Evolutionary conservation across 2,329 filamentous ascomycete genomes (phyloP), one percentile per base, ranked within the genome.

Genomic region (Fusarium sp.): DNA sequence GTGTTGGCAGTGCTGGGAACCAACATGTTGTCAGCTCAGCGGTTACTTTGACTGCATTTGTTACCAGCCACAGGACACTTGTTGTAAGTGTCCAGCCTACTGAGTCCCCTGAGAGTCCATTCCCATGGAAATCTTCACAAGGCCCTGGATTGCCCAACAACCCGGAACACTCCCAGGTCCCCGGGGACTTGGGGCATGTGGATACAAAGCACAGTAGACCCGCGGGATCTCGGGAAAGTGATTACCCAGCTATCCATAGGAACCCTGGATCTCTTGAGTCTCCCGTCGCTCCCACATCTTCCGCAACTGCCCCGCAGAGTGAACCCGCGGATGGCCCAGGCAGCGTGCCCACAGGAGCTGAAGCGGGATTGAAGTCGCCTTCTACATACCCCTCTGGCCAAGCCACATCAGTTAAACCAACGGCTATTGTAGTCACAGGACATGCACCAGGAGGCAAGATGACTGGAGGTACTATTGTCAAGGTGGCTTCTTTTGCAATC

Each of bases 391-490:
- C 26, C 9, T 26, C 26, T 26, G 26, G 26, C 26, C 26, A 26
- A 26, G 26, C 26, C 26, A 26, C 26, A 26, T 4, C 8, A 3
- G 26, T 26, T 26, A 26, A 26, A 8, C 33, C 52, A 6, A 24
- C 44, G 6, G 15, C 24, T 4, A 26, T 32, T 4, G 45, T 55
- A 0, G 52, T 55, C 49, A 55, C 52, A 13, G 45, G 52, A 19
- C 9, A 22, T 1, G 44, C 52, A 4, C 6, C 45, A 13, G 26
- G 28, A 1, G 8, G 6, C 0, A 50, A 26, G 17, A 19, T 32
- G 4, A 10, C 2, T 9, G n/a, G 1, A 0, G 20, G 15, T 1
- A 9, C 28, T 26, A 11, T 40, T 0, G 0, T 32, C 19, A 50
- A 55, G 3, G 45, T 26, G 0, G 2, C 17, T 0, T 6, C 30